Evolutionary conservation across 129 eudicot species (phyloP), one percentile per base, ranked within the genome.

Genomic region (Artemisia annua): DNA sequence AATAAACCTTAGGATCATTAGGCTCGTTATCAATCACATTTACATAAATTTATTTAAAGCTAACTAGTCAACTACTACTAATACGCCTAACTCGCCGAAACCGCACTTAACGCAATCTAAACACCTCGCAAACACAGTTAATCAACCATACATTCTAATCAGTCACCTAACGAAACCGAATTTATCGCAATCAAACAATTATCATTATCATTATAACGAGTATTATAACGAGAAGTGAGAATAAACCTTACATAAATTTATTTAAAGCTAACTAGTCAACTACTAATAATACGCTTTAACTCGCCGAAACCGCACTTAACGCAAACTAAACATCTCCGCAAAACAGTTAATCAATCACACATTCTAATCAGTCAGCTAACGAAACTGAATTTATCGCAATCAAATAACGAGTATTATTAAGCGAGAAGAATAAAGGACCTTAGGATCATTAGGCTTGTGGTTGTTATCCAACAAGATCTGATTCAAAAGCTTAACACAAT

Each of bases 1-100:
- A 50, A 48, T 62, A 71, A 49, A 92, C 98, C 98, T 87, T 89
- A 3, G 91, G 91, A 89, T 89, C 92, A 46, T 72, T 81, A 18
- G 61, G 75, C 72, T 85, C 87, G 78, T 82, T 85, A 26, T 85
- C 91, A 76, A n/a, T n/a, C n/a, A n/a, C n/a, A n/a, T n/a, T n/a
- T 20, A 20, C 22, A 20, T 20, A 20, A 20, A 20, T 20, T 20
- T 20, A 20, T 20, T 20, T 20, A 20, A 20, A 20, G 22, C 22
- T 20, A 20, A 24, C 28, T 24, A 24, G 28, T 24, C 28, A 0
- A 24, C n/a, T n/a, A 24, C 28, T 24, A 24, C 28, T 24, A 24
- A 24, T 24, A 24, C 28, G 2, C 28, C 1, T 1, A 24, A 24
- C 28, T 24, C 28, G 28, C 28, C 2, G 2, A 9, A 53, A 43